These are phyloP conservation scores for Daldinia decipiens DNA, from an alignment of 495 filamentous ascomycete species.

Conservation along the genomic window DNA sequence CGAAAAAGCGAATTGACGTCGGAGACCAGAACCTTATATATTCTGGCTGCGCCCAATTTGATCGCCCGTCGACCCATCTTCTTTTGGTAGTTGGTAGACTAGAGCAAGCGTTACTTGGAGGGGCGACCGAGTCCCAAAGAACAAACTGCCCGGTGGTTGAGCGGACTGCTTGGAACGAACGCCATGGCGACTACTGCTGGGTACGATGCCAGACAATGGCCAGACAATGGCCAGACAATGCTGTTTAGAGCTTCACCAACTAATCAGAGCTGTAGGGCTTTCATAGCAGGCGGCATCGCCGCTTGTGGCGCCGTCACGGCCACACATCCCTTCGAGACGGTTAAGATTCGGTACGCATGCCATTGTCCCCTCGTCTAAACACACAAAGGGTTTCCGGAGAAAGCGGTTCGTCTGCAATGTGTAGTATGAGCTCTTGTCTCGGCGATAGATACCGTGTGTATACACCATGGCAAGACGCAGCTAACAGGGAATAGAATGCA, in stretches of 20 bases:
- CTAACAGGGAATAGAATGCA: slow-evolving; percentile 72
- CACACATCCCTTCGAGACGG: slow-evolving; percentile 97
- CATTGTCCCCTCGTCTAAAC: slow-evolving; percentile 8
- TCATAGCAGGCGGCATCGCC: slow-evolving; percentile 94
- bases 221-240: background rate
- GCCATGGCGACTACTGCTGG: slow-evolving; percentile 61
- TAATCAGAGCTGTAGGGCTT: slow-evolving; percentile 61
- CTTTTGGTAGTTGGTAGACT: slow-evolving; percentile 1
- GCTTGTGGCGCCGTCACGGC: slow-evolving; percentile 97
- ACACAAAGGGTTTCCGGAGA: slow-evolving; percentile 4
- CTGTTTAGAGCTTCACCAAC: background rate
- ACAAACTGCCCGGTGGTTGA: slow-evolving; percentile 24
- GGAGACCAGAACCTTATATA: background rate
- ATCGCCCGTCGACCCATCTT: background rate
- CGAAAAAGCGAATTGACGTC: slow-evolving; percentile 2
- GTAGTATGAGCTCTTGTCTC: background rate
- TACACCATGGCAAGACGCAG: background rate
- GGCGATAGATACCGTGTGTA: too few species aligned
- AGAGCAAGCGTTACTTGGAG: background rate
- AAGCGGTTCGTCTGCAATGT: background rate
- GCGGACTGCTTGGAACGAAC: slow-evolving; percentile 31
- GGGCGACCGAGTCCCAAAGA: background rate
- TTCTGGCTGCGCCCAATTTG: background rate
- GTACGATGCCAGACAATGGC: slow-evolving; percentile 41
- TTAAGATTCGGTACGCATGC: slow-evolving; percentile 86